phyloP scores from a whole-genome alignment of 2,329 filamentous ascomycete species.

The Penicillium sp. region DNA sequence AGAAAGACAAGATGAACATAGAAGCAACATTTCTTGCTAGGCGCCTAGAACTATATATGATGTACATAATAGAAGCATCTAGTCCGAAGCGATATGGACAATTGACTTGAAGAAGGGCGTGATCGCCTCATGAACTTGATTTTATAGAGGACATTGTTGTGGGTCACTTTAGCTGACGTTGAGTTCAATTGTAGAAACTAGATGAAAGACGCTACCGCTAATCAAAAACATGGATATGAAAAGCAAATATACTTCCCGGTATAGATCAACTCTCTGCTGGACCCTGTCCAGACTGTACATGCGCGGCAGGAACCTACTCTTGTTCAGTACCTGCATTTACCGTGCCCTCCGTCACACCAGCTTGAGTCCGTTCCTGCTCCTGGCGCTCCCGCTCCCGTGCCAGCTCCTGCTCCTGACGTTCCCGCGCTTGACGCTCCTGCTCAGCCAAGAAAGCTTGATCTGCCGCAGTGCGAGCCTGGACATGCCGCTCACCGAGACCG shows the following conservation, averaged over 20 bases:
- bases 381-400: neutral
- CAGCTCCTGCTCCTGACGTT: constrained; percentile 10
- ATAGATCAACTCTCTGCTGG: neutral
- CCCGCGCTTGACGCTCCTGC: constrained; percentile 1
- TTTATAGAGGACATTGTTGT: neutral
- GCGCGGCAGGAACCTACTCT: neutral
- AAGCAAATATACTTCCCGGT: neutral
- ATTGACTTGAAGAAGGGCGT: neutral
- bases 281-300: neutral
- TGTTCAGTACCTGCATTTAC: neutral
- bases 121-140: too few species aligned
- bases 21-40: neutral
- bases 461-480: constrained; percentile 56
- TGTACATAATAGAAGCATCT: neutral
- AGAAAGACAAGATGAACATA: too few species aligned
- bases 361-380: neutral
- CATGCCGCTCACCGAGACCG: constrained; percentile 61
- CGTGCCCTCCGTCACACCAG: neutral
- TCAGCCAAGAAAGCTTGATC: constrained; percentile 37
- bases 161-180: too few species aligned
- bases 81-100: neutral
- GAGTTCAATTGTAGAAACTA: neutral
- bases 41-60: neutral
- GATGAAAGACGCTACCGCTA: neutral
- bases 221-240: neutral